Evolutionary conservation across 2,329 filamentous ascomycete species (phyloP).

Genomic region (Aspergillus neoniger): DNA sequence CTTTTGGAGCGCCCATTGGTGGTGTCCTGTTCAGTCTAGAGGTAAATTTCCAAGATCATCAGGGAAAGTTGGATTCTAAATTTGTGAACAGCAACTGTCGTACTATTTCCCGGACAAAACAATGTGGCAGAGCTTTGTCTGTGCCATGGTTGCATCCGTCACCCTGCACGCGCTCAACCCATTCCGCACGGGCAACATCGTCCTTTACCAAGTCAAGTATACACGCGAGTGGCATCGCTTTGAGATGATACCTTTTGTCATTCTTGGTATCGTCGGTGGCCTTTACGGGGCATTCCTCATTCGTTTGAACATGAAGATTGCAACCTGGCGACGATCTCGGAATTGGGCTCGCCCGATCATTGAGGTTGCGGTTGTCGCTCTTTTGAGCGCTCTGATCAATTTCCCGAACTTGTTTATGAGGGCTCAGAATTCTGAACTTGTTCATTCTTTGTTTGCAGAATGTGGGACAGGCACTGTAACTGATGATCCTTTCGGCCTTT

Average conservation of each 20-base stretch:
- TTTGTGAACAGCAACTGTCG: constrained; percentile 68
- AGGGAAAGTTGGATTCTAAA: not conserved
- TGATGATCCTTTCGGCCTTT: constrained; percentile 87
- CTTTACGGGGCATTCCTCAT: constrained; percentile 94
- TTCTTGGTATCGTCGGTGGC: constrained; percentile 88
- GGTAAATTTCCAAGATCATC: constrained; percentile 46
- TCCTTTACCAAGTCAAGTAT: constrained; percentile 94
- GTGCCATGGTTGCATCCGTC: constrained; percentile 97
- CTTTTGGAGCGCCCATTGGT: constrained; percentile 90
- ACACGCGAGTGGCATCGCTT: constrained; percentile 91
- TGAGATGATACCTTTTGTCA: constrained; percentile 82
- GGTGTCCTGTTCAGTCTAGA: constrained; percentile 96
- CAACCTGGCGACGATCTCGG: constrained; percentile 72
- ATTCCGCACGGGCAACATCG: constrained; percentile 91
- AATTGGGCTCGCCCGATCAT: constrained; percentile 72
- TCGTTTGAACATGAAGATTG: constrained; percentile 85
- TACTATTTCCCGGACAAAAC: constrained; percentile 99
- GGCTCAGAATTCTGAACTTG: constrained; percentile 85
- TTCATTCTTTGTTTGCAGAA: constrained; percentile 88
- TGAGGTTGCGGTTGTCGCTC: constrained; percentile 77
- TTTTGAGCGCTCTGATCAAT: constrained; percentile 85
- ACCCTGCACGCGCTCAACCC: constrained; percentile 91
- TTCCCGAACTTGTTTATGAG: constrained; percentile 97
- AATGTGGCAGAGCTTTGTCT: constrained; percentile 99
- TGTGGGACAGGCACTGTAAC: constrained; percentile 62